phyloP scores from a whole-genome alignment of 2,329 filamentous ascomycete species.

The Pyricularia sp. region DNA sequence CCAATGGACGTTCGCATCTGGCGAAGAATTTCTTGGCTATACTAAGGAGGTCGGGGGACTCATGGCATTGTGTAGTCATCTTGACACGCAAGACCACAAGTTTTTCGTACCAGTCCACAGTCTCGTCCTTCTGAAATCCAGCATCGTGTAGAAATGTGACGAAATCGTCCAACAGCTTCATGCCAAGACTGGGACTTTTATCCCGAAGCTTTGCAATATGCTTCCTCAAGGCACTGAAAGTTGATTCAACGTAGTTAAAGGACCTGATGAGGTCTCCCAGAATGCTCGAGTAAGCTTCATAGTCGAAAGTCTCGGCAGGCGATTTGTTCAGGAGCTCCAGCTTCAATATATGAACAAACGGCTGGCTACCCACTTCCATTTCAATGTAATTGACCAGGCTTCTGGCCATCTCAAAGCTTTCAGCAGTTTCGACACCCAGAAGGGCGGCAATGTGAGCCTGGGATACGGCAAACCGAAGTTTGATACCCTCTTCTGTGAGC shows the following conservation, averaged over 20 bases:
- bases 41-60: slow-evolving; percentile 18
- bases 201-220: slow-evolving; percentile 53
- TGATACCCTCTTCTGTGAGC: slow-evolving; percentile 44
- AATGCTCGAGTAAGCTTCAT: slow-evolving; percentile 33
- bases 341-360: slow-evolving; percentile 53
- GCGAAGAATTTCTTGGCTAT: slow-evolving; percentile 24
- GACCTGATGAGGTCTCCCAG: slow-evolving; percentile 48
- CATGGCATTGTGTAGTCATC: slow-evolving; percentile 40
- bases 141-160: slow-evolving; percentile 29
- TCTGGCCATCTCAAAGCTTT: slow-evolving; percentile 36
- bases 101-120: slow-evolving; percentile 52
- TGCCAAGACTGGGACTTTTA: slow-evolving; percentile 34
- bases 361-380: slow-evolving; percentile 47
- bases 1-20: slow-evolving; percentile 33
- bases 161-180: slow-evolving; percentile 47
- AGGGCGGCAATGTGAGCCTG: slow-evolving; percentile 48
- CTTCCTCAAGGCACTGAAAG: slow-evolving; percentile 53
- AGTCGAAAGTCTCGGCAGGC: slow-evolving; percentile 33
- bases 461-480: slow-evolving; percentile 53
- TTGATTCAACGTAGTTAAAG: slow-evolving; percentile 42
- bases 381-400: slow-evolving; percentile 49
- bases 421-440: slow-evolving; percentile 30
- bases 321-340: slow-evolving; percentile 49
- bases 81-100: slow-evolving; percentile 54
- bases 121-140: not conserved